phyloP scores from a whole-genome alignment of 163 green algal species.

The Coccomyxa subellipsoidea region DNA sequence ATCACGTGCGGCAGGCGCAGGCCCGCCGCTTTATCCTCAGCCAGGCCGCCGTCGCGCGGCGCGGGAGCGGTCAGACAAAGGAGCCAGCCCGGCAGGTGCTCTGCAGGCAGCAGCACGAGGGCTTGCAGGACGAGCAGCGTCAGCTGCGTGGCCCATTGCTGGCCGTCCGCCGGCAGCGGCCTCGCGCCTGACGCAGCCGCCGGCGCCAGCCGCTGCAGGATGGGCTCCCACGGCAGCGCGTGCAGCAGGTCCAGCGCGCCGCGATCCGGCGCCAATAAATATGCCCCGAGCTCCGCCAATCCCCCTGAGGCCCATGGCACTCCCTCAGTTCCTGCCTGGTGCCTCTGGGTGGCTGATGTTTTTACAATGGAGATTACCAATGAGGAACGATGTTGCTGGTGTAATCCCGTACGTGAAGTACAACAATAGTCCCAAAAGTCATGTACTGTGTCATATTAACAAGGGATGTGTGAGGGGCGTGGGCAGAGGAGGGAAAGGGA shows the following conservation, averaged over 20 bases:
- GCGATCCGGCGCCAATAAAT: slow-evolving; percentile 24
- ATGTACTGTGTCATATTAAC: too few species aligned
- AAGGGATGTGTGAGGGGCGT: neutral
- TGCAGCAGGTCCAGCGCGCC: slow-evolving; percentile 33
- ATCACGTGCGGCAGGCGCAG: slow-evolving; percentile 19
- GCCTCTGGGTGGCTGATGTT: too few species aligned
- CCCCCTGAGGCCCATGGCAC: neutral
- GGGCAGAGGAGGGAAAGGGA: neutral
- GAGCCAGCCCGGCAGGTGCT: slow-evolving; percentile 19
- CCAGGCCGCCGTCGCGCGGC: neutral
- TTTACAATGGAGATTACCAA: neutral
- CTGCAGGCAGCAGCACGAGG: slow-evolving; percentile 6
- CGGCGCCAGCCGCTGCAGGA: slow-evolving; percentile 18
- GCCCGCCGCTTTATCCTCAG: neutral
- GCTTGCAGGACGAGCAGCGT: slow-evolving; percentile 17
- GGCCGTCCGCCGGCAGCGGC: slow-evolving; percentile 2
- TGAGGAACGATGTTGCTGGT: too few species aligned
- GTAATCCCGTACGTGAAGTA: neutral
- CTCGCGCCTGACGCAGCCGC: neutral
- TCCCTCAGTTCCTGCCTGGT: neutral
- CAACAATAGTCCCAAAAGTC: too few species aligned
- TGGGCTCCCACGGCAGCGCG: slow-evolving; percentile 36
- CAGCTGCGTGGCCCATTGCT: slow-evolving; percentile 25
- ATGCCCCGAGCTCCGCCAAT: slow-evolving; percentile 25
- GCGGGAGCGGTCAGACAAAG: neutral